Base-by-base conservation (phyloP, 306 rosid genomes). In the Cyclanthera cordifolia region DNA sequence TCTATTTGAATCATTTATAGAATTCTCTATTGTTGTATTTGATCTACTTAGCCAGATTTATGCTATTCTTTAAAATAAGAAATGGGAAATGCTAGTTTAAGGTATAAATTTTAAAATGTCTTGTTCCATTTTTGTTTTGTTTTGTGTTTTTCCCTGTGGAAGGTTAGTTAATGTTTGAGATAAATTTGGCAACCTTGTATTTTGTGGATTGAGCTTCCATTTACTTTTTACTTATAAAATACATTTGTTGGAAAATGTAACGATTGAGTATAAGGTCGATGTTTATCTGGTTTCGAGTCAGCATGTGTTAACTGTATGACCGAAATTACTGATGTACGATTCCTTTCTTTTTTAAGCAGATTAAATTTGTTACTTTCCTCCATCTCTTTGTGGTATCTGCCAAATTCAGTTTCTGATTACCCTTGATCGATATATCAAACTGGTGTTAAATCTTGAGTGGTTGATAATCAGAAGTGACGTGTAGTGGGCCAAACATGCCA, bases 401-500 rank as follows among this genome's bases (percentile, higher is more conserved):
- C 52, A 66, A 16, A 66, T 47, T 66, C 55, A 43, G 39, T 24
- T 66, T 66, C 71, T 66, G 71, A 49, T 43, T 45, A 66, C 0
- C 55, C 23, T 24, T 25, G 41, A 8, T 24, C 16, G 19, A 4
- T 65, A 12, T 66, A 46, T 66, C 71, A 66, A 47, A 46, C 48
- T 66, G 71, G 41, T 23, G 39, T 46, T 46, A 28, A 46, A 66
- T 46, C 54, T 24, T 66, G 54, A 65, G 39, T 30, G 24, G 70
- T 23, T 45, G 12, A 10, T 30, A 23, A 66, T 45, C 53, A 45
- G 39, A 65, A 65, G 53, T 65, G 41, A 8, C 53, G 6, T 46
- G 71, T 66, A 25, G 52, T 43, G 81, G 72, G 65, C 57, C 74
- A 71, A 67, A 51, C 50, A 24, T 53, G 1, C 54, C 73, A 16